A percentile compares a stretch with the other conserved stretches of the same genome.
phyloP scores from a whole-genome alignment of 1,284 basidiomycete genomes.

The Ceratobasidium sp. region DNA sequence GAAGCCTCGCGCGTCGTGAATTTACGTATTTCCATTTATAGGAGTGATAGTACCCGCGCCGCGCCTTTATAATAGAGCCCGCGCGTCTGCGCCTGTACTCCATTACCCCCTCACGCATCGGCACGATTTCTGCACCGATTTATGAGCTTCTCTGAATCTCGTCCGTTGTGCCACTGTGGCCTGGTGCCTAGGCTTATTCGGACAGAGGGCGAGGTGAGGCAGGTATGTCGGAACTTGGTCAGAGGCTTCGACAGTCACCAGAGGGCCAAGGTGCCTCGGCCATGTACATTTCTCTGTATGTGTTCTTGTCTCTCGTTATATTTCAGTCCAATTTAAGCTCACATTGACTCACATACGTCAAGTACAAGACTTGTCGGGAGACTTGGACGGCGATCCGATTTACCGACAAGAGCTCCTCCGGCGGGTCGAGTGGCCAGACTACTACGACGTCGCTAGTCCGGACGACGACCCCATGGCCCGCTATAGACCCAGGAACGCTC shows the following conservation, averaged over 20 bases:
- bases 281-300: slow-evolving; percentile 12
- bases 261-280: neutral
- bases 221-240: slow-evolving; percentile 13
- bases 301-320: neutral
- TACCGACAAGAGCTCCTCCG: neutral
- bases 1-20: neutral
- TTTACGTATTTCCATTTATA: neutral
- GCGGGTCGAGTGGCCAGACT: neutral
- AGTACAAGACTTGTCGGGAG: slow-evolving; percentile 17
- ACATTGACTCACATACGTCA: neutral
- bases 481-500: neutral
- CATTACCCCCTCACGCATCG: neutral
- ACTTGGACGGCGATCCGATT: neutral
- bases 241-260: neutral
- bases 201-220: neutral
- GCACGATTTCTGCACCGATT: neutral
- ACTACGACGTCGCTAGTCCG: neutral
- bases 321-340: neutral
- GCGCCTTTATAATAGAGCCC: too few relatives aligned
- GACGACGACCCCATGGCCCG: neutral
- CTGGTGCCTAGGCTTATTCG: neutral
- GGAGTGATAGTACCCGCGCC: neutral
- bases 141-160: neutral
- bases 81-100: neutral
- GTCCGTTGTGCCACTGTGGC: neutral